A percentile compares a stretch with the other conserved stretches of the same genome.
Evolutionary conservation across 129 eudicot genomes (phyloP).

Genomic region (Artemisia tridentata): DNA sequence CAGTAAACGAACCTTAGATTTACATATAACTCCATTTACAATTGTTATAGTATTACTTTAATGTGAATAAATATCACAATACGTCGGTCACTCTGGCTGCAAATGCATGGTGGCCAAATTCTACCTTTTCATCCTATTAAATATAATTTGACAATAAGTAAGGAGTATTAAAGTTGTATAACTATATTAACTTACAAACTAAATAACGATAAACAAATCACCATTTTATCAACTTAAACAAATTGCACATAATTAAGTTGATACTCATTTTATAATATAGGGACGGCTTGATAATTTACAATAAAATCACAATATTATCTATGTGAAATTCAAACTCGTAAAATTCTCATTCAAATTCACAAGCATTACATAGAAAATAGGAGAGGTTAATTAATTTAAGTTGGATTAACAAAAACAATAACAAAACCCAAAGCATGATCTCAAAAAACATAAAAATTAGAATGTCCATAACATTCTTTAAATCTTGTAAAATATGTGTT

Average conservation of each 20-base stretch:
- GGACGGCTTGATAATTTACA: too few species aligned
- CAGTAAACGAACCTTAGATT: too few species aligned
- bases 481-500: background rate
- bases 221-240: background rate
- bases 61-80: background rate
- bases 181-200: background rate
- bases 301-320: background rate
- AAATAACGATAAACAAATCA: background rate
- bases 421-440: background rate
- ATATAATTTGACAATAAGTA: too few species aligned
- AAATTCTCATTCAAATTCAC: background rate
- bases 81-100: background rate
- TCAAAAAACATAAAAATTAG: background rate
- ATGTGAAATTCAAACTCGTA: background rate
- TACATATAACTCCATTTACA: too few species aligned
- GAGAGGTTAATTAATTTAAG: constrained; percentile 11
- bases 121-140: too few species aligned
- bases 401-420: constrained; percentile 3
- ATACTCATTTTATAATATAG: too few species aligned
- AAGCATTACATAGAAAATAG: background rate
- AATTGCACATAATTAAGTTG: background rate
- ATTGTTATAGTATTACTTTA: too few species aligned
- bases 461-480: constrained; percentile 9
- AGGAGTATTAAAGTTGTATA: background rate
- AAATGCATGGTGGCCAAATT: background rate